These are phyloP conservation scores for Dimargaris xerosporica DNA, from an alignment of 192 early-diverging fungal genomes.

Conservation along the genomic window DNA sequence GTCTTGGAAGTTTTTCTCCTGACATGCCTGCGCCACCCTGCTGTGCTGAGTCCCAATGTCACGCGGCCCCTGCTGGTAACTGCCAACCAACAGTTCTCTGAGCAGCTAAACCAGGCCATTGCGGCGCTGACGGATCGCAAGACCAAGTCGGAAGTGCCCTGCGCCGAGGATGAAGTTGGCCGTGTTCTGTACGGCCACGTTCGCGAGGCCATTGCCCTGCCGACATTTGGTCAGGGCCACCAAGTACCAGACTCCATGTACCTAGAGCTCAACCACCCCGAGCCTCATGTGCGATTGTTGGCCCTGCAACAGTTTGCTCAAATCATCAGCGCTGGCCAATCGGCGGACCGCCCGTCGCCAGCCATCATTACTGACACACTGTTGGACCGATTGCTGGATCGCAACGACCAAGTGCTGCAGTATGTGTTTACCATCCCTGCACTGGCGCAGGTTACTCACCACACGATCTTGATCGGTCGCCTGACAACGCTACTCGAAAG, in stretches of 20 bases:
- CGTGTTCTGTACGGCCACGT: neutral
- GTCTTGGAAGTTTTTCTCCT: too few species aligned
- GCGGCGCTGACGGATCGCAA: neutral
- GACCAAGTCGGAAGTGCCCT: neutral
- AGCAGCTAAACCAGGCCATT: conserved; percentile 7
- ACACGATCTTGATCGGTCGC: conserved; percentile 15
- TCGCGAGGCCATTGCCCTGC: conserved; percentile 8
- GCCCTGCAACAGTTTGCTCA: conserved; percentile 11
- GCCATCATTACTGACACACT: conserved; percentile 5
- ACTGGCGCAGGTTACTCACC: conserved; percentile 7
- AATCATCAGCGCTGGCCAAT: neutral
- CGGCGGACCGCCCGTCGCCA: neutral
- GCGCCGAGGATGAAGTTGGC: neutral
- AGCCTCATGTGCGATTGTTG: conserved; percentile 5
- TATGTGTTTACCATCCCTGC: conserved; percentile 23
- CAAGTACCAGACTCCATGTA: neutral
- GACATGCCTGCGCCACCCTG: too few species aligned
- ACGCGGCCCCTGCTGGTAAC: too few species aligned
- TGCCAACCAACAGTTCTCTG: neutral
- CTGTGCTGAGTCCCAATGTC: too few species aligned
- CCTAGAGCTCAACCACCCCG: neutral
- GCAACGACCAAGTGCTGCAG: conserved; percentile 27
- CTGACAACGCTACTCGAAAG: neutral
- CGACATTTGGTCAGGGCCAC: conserved; percentile 10
- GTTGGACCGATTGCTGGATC: conserved; percentile 29